Evolutionary conservation across 2,329 filamentous ascomycete genomes (phyloP).

Genomic region (Emericellopsis atlantica): DNA sequence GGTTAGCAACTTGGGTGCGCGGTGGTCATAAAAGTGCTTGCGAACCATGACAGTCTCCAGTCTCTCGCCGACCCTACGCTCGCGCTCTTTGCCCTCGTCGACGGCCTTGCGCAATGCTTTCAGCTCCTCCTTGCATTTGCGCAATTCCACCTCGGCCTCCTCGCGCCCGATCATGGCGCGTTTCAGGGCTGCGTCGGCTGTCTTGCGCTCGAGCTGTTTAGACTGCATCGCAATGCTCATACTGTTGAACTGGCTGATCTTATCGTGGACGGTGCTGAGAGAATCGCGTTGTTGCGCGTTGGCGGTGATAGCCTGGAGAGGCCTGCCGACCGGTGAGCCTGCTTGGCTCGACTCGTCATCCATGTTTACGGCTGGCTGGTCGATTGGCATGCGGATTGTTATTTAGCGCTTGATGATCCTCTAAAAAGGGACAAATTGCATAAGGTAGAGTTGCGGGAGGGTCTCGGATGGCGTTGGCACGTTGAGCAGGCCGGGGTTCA

Average conservation of each 20-base stretch:
- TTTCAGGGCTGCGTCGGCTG: conserved; percentile 52
- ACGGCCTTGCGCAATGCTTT: conserved; percentile 40
- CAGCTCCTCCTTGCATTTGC: conserved; percentile 48
- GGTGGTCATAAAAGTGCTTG: conserved; percentile 1
- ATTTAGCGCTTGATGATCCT: too few relatives aligned
- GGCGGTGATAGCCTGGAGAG: conserved; percentile 48
- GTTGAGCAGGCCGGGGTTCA: too few relatives aligned
- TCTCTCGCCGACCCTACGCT: conserved; percentile 53
- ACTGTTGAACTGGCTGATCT: conserved; percentile 62
- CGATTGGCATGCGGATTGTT: too few relatives aligned
- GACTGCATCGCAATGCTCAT: conserved; percentile 48
- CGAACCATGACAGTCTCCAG: conserved; percentile 58
- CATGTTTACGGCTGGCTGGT: conserved; percentile 15
- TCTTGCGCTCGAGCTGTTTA: conserved; percentile 51
- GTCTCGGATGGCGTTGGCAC: too few relatives aligned
- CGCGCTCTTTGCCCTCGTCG: conserved; percentile 53
- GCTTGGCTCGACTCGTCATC: conserved; percentile 33
- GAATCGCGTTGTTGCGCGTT: conserved; percentile 30
- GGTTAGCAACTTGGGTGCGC: not conserved
- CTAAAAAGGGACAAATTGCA: too few relatives aligned
- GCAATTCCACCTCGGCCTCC: conserved; percentile 58
- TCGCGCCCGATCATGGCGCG: conserved; percentile 57
- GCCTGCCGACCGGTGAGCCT: conserved; percentile 37
- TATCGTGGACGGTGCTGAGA: conserved; percentile 51
- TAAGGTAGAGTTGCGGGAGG: too few relatives aligned